Conservation (phyloP, 768 basidiomycete species). For the Guyanaporus albipodus region DNA sequence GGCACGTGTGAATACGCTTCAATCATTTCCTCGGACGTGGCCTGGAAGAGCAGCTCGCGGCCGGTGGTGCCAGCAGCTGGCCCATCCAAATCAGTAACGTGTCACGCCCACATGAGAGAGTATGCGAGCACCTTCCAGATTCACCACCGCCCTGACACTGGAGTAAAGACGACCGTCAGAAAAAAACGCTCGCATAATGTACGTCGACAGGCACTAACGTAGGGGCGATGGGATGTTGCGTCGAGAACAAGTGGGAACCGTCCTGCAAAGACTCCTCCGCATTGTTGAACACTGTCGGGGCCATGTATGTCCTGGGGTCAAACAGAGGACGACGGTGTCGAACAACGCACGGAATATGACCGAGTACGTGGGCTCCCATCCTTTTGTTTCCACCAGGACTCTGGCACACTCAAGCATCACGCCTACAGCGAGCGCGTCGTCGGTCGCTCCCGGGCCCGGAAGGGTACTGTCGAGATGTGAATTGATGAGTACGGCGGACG, state of each 20-base stretch:
- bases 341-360: slow-evolving; percentile 75
- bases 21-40: slow-evolving; percentile 93
- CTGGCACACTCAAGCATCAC: slow-evolving; percentile 89
- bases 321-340: neutral
- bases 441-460: slow-evolving; percentile 84
- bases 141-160: slow-evolving; percentile 84
- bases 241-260: slow-evolving; percentile 89
- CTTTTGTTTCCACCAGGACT: slow-evolving; percentile 61
- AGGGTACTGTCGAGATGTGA: slow-evolving; percentile 87
- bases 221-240: slow-evolving; percentile 71
- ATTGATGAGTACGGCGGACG: slow-evolving; percentile 83
- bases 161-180: neutral
- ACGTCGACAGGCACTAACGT: slow-evolving; percentile 46
- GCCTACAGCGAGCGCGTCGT: slow-evolving; percentile 85
- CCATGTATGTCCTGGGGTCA: neutral
- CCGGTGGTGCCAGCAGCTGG: slow-evolving; percentile 84
- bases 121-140: slow-evolving; percentile 68
- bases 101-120: neutral
- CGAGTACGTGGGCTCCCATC: slow-evolving; percentile 70
- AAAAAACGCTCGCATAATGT: slow-evolving; percentile 1
- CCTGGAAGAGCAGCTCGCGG: slow-evolving; percentile 91
- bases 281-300: slow-evolving; percentile 78
- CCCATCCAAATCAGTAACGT: slow-evolving; percentile 3
- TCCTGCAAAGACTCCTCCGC: slow-evolving; percentile 96
- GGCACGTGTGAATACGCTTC: slow-evolving; percentile 84